phyloP scores from a whole-genome alignment of 1,284 basidiomycete genomes.

The Cystobasidium slooffiae region DNA sequence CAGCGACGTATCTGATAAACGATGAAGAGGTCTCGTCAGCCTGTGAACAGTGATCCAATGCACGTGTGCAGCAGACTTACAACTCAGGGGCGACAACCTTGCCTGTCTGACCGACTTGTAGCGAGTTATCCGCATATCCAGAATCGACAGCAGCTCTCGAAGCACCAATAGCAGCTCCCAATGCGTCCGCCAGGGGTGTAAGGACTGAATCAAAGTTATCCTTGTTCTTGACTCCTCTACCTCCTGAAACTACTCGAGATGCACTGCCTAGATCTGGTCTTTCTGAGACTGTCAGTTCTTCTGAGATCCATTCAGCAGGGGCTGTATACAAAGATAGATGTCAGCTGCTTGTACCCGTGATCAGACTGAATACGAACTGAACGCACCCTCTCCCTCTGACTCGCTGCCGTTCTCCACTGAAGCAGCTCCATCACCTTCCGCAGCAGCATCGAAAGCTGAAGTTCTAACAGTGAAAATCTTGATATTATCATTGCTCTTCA shows the following conservation, averaged over 20 bases:
- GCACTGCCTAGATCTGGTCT: slow-evolving; percentile 91
- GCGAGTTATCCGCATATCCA: slow-evolving; percentile 95
- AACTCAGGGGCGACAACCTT: slow-evolving; percentile 64
- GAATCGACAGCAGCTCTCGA: slow-evolving; percentile 97
- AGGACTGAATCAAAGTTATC: slow-evolving; percentile 87
- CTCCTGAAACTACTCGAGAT: slow-evolving; percentile 88
- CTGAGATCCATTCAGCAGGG: slow-evolving; percentile 73
- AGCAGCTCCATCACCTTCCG: slow-evolving; percentile 62
- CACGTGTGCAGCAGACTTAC: slow-evolving; percentile 3
- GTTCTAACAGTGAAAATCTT: slow-evolving; percentile 95
- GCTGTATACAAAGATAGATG: slow-evolving; percentile 11
- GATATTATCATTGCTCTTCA: slow-evolving; percentile 74
- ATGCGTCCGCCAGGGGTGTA: slow-evolving; percentile 88
- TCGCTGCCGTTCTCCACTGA: slow-evolving; percentile 63
- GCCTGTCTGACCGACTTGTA: slow-evolving; percentile 98
- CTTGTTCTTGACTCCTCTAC: slow-evolving; percentile 91
- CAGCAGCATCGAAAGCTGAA: slow-evolving; percentile 82
- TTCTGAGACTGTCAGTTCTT: slow-evolving; percentile 85
- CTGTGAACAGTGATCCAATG: background rate
- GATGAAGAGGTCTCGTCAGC: background rate
- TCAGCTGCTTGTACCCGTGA: too few species aligned
- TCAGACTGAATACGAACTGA: too few species aligned
- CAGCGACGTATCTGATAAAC: slow-evolving; percentile 87
- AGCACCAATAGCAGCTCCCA: slow-evolving; percentile 95
- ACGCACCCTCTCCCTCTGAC: slow-evolving; percentile 16